Conservation (phyloP, 1,139 yeast genomes). For the Candida albicans region DNA sequence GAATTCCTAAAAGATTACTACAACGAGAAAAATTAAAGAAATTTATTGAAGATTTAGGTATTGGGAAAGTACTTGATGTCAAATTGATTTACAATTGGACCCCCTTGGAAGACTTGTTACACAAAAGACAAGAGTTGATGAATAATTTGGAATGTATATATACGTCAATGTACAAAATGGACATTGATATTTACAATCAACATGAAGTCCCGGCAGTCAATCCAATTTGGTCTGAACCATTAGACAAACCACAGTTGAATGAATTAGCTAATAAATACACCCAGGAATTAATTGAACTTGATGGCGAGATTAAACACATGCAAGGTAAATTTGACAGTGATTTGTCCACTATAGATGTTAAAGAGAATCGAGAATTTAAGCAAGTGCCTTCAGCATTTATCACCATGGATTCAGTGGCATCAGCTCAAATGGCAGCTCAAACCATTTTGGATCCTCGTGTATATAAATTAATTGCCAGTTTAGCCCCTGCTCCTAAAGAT, state of each 20-base stretch:
- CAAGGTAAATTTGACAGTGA: slow-evolving; percentile 32
- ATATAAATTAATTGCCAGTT: slow-evolving; percentile 62
- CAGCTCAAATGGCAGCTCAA: slow-evolving; percentile 86
- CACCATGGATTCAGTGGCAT: slow-evolving; percentile 81
- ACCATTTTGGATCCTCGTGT: slow-evolving; percentile 78
- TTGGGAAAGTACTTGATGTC: slow-evolving; percentile 59
- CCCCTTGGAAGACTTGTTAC: slow-evolving; percentile 44
- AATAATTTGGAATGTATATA: slow-evolving; percentile 45
- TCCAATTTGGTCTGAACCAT: slow-evolving; percentile 18
- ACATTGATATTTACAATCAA: slow-evolving; percentile 40
- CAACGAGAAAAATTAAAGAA: slow-evolving; percentile 44
- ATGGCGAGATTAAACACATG: slow-evolving; percentile 28
- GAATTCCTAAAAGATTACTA: slow-evolving; percentile 59
- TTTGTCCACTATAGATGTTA: slow-evolving; percentile 27
- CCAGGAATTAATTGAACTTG: slow-evolving; percentile 24
- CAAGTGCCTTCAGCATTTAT: slow-evolving; percentile 70
- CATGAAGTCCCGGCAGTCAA: slow-evolving; percentile 31
- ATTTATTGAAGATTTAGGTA: slow-evolving; percentile 61
- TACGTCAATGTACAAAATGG: slow-evolving; percentile 45
- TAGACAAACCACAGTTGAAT: slow-evolving; percentile 8
- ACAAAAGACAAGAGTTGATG: slow-evolving; percentile 33
- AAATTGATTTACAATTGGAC: slow-evolving; percentile 58
- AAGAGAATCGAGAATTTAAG: slow-evolving; percentile 28
- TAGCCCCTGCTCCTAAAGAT: slow-evolving; percentile 84
- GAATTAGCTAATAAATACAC: slow-evolving; percentile 21